phyloP scores from a whole-genome alignment of 805 yeast species.

The Hemisphaericaspora nanyangensis region DNA sequence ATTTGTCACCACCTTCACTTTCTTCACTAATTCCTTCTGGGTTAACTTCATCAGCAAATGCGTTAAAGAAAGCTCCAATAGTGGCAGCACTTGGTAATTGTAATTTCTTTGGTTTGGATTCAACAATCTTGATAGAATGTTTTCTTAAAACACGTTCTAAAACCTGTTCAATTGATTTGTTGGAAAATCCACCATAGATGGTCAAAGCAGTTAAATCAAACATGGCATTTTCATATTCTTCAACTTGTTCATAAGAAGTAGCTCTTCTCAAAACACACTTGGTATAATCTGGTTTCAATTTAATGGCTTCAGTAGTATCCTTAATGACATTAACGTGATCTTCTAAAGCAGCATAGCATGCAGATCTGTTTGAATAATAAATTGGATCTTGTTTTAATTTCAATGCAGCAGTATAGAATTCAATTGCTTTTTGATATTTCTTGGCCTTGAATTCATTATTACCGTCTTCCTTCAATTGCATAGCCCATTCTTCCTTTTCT shows the following conservation, averaged over 20 bases:
- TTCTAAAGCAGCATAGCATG: constrained; percentile 82
- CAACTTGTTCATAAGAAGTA: constrained; percentile 81
- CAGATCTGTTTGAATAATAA: constrained; percentile 92
- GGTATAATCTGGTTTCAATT: constrained; percentile 82
- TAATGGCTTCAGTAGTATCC: constrained; percentile 83
- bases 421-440: constrained; percentile 71
- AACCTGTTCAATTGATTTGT: constrained; percentile 70
- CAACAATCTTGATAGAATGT: constrained; percentile 71
- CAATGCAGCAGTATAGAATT: constrained; percentile 76
- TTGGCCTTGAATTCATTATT: constrained; percentile 71
- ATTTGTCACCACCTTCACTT: constrained; percentile 59
- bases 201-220: constrained; percentile 88
- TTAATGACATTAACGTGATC: constrained; percentile 80
- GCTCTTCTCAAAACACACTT: constrained; percentile 94
- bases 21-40: constrained; percentile 47
- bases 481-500: constrained; percentile 62
- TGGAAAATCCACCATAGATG: constrained; percentile 77
- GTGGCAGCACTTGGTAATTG: constrained; percentile 81
- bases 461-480: constrained; percentile 84
- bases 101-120: constrained; percentile 50
- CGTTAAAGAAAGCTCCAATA: constrained; percentile 80
- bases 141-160: constrained; percentile 84
- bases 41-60: constrained; percentile 60
- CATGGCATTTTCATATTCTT: constrained; percentile 77
- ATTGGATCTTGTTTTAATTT: constrained; percentile 76